Base-by-base conservation (phyloP, 331 rosid species). In the Erythrophleum ivorense region DNA sequence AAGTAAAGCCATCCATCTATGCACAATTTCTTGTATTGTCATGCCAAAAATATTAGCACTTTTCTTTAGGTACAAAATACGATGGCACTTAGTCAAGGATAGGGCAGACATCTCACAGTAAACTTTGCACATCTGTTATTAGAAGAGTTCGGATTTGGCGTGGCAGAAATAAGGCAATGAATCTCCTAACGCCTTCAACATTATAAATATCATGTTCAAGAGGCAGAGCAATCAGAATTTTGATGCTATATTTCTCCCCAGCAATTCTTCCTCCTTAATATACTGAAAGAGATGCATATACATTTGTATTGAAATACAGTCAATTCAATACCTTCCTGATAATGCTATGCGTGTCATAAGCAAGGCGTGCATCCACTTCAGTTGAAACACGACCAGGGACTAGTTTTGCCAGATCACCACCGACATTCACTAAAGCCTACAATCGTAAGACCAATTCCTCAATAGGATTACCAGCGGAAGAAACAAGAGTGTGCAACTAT, bases 371-470 rank as follows among this genome's bases (percentile, higher is more conserved):
- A 88, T 95, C 98, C 83, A 95, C 98, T 86, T 95, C 98, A 0
- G 98, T 95, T 2, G 98, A 95, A 88, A 95, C 98, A 24, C 98
- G 96, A 43, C 98, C 98, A 41, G 98, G 98, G 34, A 95, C 98
- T 54, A 90, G 87, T 62, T 90, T 95, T 77, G 90, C 89, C 93
- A 95, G 71, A 77, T 93, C 90, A 84, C 90, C 91, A 64, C 98
- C 98, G 0, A 95, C 94, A 83, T 93, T 95, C 53, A 90, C 98
- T 36, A 95, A 86, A 84, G 98, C 98, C 98, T 95, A 80, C 88
- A 84, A 66, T 71, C 50, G 53, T 78, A 77, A 21, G 59, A 86
- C 49, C 77, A 68, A 73, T 34, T 33, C 48, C 82, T 45, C 33
- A 4, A 82, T 67, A 62, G 65, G 80, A n/a, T 72, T 15, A 72